These are phyloP conservation scores for Diaporthe sp. DNA, from an alignment of 2,329 filamentous ascomycete genomes.

Conservation along the genomic window DNA sequence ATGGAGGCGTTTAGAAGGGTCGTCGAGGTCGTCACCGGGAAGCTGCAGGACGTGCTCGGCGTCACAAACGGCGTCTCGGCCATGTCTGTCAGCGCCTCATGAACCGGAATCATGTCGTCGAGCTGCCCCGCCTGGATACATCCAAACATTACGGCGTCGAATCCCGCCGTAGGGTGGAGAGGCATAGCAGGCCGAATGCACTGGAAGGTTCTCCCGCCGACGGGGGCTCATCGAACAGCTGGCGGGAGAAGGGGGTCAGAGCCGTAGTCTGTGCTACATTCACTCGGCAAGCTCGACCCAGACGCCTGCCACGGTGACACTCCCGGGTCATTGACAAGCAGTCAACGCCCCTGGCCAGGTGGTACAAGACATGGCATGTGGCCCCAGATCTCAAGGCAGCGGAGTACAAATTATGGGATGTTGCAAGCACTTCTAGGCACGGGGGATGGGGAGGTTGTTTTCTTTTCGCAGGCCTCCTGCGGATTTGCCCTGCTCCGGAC, in stretches of 20 bases:
- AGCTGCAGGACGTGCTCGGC: slow-evolving; percentile 56
- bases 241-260: background rate
- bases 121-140: background rate
- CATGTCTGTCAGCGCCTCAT: slow-evolving; percentile 35
- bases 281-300: slow-evolving; percentile 7
- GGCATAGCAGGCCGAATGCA: background rate
- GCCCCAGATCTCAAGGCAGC: background rate
- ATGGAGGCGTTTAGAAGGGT: slow-evolving; percentile 87
- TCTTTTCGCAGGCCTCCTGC: background rate
- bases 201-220: background rate
- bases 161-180: background rate
- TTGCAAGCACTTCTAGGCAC: background rate
- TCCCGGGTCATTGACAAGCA: background rate
- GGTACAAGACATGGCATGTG: background rate
- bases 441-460: background rate
- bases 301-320: background rate
- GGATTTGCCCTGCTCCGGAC: background rate
- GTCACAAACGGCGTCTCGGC: slow-evolving; percentile 41
- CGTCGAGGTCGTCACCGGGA: slow-evolving; percentile 75
- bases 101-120: background rate
- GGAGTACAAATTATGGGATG: background rate
- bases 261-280: slow-evolving; percentile 1
- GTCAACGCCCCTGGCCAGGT: slow-evolving; percentile 17
- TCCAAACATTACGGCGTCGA: background rate
- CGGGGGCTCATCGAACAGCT: background rate